A percentile compares a stretch with the other conserved stretches of the same genome.
phyloP scores from a whole-genome alignment of 1,139 yeast species.

The Diutina rugosa region DNA sequence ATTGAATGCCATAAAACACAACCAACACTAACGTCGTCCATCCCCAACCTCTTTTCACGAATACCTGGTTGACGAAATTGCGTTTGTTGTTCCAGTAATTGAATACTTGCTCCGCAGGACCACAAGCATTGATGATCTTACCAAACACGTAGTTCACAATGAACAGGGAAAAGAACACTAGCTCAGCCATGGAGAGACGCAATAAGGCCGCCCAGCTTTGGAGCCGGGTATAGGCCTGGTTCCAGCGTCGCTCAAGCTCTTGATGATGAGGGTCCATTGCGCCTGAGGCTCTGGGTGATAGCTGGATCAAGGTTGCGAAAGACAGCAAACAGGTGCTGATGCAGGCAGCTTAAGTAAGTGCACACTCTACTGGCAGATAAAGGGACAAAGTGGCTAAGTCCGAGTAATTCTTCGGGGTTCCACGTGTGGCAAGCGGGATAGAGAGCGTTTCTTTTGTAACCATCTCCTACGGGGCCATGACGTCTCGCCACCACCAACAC shows the following conservation, averaged over 20 bases:
- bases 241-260: background rate
- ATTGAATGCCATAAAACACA: constrained; percentile 13
- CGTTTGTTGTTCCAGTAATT: constrained; percentile 51
- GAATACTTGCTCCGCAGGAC: constrained; percentile 18
- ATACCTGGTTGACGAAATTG: constrained; percentile 54
- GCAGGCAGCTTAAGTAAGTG: background rate
- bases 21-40: constrained; percentile 54
- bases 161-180: constrained; percentile 6
- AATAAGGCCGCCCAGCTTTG: background rate
- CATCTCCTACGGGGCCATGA: background rate
- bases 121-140: constrained; percentile 7
- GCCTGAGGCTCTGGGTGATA: background rate
- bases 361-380: background rate
- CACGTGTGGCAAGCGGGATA: background rate
- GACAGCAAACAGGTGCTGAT: background rate
- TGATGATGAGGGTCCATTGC: background rate
- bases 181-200: constrained; percentile 3
- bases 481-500: background rate
- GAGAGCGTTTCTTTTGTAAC: background rate
- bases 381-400: background rate
- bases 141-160: constrained; percentile 7
- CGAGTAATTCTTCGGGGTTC: background rate
- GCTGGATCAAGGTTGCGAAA: background rate
- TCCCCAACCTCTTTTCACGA: constrained; percentile 87
- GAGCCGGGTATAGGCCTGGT: background rate